A percentile compares a stretch with the other conserved stretches of the same genome.
These are phyloP conservation scores for Globisporangium carolinianum DNA, from an alignment of 352 stramenopile genomes.

Conservation along the genomic window DNA sequence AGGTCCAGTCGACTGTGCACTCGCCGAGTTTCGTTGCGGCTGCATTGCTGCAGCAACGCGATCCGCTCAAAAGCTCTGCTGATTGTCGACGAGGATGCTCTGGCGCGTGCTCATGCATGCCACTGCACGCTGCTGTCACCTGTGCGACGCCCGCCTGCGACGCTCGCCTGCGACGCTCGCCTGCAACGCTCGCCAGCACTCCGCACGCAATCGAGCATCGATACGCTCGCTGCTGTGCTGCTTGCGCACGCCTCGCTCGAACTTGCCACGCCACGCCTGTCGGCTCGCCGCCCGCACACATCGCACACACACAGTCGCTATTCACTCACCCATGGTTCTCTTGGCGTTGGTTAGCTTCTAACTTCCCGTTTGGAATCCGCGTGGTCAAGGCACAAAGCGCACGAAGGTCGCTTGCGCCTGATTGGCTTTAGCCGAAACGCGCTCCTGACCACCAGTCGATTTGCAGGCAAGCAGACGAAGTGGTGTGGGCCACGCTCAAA, in stretches of 20 bases:
- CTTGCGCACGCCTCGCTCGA: background rate
- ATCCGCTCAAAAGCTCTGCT: too few species aligned
- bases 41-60: too few species aligned
- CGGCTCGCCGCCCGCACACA: background rate
- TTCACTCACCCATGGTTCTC: constrained; percentile 54
- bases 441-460: background rate
- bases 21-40: too few species aligned
- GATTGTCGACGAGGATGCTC: too few species aligned
- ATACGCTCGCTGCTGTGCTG: background rate
- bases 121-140: too few species aligned
- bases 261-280: background rate
- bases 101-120: too few species aligned
- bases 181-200: too few species aligned
- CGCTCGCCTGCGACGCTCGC: too few species aligned
- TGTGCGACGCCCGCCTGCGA: too few species aligned
- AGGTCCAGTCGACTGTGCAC: too few species aligned
- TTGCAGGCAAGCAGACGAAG: background rate
- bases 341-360: constrained; percentile 56
- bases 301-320: background rate
- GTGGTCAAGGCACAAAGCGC: too few species aligned
- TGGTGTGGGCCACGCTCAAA: background rate
- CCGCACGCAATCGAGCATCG: too few species aligned
- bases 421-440: background rate
- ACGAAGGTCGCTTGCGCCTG: constrained; percentile 7
- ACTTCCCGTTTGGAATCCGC: constrained; percentile 50